phyloP scores from a whole-genome alignment of 345 rosid species.

The Orychophragmus violaceus region DNA sequence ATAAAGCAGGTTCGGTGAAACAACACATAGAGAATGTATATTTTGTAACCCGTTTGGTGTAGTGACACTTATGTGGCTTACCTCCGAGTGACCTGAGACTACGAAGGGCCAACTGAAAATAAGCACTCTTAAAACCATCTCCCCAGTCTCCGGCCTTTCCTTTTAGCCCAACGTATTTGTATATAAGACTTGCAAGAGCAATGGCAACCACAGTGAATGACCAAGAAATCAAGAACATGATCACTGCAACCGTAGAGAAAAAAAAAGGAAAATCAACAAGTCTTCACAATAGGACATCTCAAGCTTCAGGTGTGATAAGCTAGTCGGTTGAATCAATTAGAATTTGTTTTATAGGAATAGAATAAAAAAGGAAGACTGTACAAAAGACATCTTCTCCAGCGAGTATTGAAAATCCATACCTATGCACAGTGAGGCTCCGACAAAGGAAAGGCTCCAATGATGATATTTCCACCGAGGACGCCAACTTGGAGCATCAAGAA shows the following conservation, averaged over 20 bases:
- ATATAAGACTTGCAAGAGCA: slow-evolving; percentile 96
- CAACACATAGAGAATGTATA: not conserved
- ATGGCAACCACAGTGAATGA: slow-evolving; percentile 87
- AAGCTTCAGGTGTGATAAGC: not conserved
- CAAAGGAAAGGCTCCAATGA: slow-evolving; percentile 96
- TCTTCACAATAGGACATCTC: slow-evolving; percentile 6
- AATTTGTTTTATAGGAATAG: not conserved
- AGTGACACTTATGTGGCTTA: slow-evolving; percentile 12
- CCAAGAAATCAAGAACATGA: slow-evolving; percentile 99
- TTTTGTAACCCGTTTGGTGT: not conserved
- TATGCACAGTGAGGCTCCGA: slow-evolving; percentile 84
- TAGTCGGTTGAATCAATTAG: not conserved
- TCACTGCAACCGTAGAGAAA: slow-evolving; percentile 59
- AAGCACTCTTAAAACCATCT: slow-evolving; percentile 99
- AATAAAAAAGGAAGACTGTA: not conserved
- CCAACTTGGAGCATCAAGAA: slow-evolving; percentile 99
- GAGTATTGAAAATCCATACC: slow-evolving; percentile 41
- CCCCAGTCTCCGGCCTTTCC: slow-evolving; percentile 99
- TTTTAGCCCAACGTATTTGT: slow-evolving; percentile 90
- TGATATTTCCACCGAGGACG: slow-evolving; percentile 99
- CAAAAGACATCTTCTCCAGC: not conserved
- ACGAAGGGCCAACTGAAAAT: slow-evolving; percentile 97
- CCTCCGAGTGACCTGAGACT: slow-evolving; percentile 99
- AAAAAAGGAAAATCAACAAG: slow-evolving; percentile 6
- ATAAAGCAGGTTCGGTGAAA: not conserved